These are phyloP conservation scores for Rhodotorula sphaerocarpa DNA, from an alignment of 768 basidiomycete species.

Conservation along the genomic window DNA sequence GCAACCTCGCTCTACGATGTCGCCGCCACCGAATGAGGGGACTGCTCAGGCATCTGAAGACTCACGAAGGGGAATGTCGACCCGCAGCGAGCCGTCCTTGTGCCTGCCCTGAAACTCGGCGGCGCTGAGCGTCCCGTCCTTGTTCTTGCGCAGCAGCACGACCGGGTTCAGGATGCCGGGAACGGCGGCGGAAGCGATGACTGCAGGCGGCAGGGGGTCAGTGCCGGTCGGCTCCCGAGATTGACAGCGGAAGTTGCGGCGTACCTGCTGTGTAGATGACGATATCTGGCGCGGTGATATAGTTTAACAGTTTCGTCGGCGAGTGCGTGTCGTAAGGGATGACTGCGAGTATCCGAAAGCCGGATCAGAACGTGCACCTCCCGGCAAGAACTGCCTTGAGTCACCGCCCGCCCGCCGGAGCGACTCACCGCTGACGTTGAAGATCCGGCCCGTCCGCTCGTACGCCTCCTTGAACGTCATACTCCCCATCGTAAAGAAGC, in stretches of 20 bases:
- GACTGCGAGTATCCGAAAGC: constrained; percentile 10
- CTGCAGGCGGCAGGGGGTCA: not conserved
- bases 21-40: no score
- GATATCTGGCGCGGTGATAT: constrained; percentile 85
- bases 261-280: constrained; percentile 47
- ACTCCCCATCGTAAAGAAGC: constrained; percentile 63
- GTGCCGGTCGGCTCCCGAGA: not conserved
- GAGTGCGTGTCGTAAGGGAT: constrained; percentile 46
- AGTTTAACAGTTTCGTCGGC: constrained; percentile 91
- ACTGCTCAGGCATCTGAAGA: no score
- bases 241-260: not conserved
- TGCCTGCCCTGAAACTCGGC: constrained; percentile 36
- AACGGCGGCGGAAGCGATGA: constrained; percentile 66
- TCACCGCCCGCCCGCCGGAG: no score
- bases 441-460: constrained; percentile 74
- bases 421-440: constrained; percentile 63
- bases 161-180: constrained; percentile 94
- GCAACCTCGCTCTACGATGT: no score
- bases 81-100: constrained; percentile 48
- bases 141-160: constrained; percentile 59
- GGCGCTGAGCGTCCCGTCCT: constrained; percentile 31
- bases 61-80: constrained; percentile 66
- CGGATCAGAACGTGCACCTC: constrained; percentile 55
- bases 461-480: constrained; percentile 96
- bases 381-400: constrained; percentile 49